These are phyloP conservation scores for Eutypa lata DNA, from an alignment of 2,329 filamentous ascomycete species.

Conservation along the genomic window DNA sequence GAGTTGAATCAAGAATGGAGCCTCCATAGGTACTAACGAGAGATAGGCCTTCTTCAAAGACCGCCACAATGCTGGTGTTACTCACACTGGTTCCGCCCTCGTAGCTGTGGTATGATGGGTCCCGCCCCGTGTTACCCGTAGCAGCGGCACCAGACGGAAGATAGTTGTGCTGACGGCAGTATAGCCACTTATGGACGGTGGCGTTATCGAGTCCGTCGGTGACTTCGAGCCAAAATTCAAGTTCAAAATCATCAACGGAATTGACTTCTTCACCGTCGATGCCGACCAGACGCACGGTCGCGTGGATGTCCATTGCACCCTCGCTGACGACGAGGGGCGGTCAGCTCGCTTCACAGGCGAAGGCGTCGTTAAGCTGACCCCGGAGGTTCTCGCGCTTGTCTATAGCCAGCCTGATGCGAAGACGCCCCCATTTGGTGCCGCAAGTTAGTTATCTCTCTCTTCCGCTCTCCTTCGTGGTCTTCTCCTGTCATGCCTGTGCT, in stretches of 20 bases:
- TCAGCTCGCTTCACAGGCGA: conserved; percentile 3
- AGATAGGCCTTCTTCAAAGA: background rate
- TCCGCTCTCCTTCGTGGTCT: background rate
- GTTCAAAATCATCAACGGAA: conserved; percentile 8
- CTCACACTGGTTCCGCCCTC: background rate
- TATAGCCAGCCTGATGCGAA: background rate
- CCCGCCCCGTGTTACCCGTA: too few relatives aligned
- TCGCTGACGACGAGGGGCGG: conserved; percentile 8
- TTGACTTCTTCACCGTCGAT: conserved; percentile 9
- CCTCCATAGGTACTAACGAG: background rate
- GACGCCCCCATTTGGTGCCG: conserved; percentile 1
- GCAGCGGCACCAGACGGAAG: too few relatives aligned
- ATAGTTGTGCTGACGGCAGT: background rate
- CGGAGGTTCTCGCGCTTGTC: conserved; percentile 1
- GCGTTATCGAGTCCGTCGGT: conserved; percentile 8
- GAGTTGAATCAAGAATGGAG: background rate
- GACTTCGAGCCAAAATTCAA: conserved; percentile 12
- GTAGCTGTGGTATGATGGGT: conserved; percentile 1
- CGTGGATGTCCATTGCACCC: conserved; percentile 1
- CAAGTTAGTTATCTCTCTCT: background rate
- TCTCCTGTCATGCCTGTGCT: background rate
- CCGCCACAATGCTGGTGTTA: background rate
- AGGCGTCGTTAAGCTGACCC: conserved; percentile 1
- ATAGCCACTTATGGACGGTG: background rate
- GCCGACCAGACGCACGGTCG: conserved; percentile 6